These are phyloP conservation scores for Colletotrichum sp. DNA, from an alignment of 2,329 filamentous ascomycete genomes.

Conservation along the genomic window DNA sequence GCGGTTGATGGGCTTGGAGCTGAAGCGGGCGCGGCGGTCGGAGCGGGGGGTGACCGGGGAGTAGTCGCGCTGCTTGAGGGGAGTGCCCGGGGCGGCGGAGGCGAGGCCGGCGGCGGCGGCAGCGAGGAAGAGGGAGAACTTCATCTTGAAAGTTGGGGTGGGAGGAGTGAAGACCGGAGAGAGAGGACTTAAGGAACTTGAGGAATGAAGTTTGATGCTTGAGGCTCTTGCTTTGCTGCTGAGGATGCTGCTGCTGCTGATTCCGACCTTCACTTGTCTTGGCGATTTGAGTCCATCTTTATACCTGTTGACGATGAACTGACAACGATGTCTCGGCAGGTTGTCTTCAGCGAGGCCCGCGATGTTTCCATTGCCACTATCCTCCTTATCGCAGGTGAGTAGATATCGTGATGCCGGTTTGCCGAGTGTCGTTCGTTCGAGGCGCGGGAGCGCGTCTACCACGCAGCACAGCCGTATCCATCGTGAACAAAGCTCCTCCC, in stretches of 20 bases:
- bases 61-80: slow-evolving; percentile 7
- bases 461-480: not conserved
- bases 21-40: not conserved
- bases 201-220: not conserved
- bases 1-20: slow-evolving; percentile 22
- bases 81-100: slow-evolving; percentile 18
- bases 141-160: not conserved
- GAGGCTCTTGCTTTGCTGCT: not conserved
- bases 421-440: not conserved
- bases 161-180: not conserved
- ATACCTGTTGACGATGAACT: not conserved
- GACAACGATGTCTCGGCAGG: not conserved
- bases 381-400: slow-evolving; percentile 5
- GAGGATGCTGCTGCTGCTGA: not conserved
- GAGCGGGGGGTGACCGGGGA: slow-evolving; percentile 1
- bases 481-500: slow-evolving; percentile 5
- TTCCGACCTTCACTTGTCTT: not conserved
- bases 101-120: slow-evolving; percentile 19
- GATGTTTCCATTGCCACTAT: not conserved
- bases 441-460: not conserved
- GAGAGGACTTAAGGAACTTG: not conserved
- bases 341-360: not conserved
- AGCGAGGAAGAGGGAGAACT: slow-evolving; percentile 21
- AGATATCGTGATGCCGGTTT: slow-evolving; percentile 6
- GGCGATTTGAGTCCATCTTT: not conserved